Percentiles rank a stretch among this genome's conserved stretches.
Evolutionary conservation across 371 early-diverging fungal species (phyloP).

Genomic region (Syncephalastrum monosporum): DNA sequence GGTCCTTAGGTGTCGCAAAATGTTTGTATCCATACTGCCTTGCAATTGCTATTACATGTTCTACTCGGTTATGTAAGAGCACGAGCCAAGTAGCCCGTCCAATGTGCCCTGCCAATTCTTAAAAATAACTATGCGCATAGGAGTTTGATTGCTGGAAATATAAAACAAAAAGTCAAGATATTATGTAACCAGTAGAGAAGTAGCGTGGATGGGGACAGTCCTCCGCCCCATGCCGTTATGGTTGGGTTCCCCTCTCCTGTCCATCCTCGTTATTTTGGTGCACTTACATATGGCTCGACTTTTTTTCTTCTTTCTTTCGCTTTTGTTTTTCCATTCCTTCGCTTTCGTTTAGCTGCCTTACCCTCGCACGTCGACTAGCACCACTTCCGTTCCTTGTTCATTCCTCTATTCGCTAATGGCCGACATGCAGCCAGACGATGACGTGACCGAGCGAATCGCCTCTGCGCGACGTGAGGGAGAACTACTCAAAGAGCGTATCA

Average conservation of each 20-base stretch:
- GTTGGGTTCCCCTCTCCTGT: no score
- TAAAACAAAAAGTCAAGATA: background rate
- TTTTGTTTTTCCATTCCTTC: background rate
- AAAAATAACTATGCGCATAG: background rate
- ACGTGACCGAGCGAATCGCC: conserved; percentile 89
- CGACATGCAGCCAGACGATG: conserved; percentile 32
- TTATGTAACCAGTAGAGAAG: background rate
- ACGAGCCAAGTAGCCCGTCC: no score
- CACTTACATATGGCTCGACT: background rate
- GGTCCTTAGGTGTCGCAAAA: no score
- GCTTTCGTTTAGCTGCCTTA: background rate
- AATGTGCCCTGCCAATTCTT: no score
- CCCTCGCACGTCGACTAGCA: background rate
- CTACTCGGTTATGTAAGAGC: no score
- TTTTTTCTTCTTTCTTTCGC: conserved; percentile 3
- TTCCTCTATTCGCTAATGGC: background rate
- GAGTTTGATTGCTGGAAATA: background rate
- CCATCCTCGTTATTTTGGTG: conserved; percentile 1
- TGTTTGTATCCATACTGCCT: no score
- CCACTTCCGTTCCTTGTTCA: conserved; percentile 4
- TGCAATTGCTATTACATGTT: no score
- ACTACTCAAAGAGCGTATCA: conserved; percentile 92
- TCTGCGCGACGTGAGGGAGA: conserved; percentile 94
- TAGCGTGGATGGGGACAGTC: no score
- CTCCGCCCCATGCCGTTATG: no score